These are phyloP conservation scores for Rhodotorula sp. DNA, from an alignment of 1,284 basidiomycete genomes.

Conservation along the genomic window DNA sequence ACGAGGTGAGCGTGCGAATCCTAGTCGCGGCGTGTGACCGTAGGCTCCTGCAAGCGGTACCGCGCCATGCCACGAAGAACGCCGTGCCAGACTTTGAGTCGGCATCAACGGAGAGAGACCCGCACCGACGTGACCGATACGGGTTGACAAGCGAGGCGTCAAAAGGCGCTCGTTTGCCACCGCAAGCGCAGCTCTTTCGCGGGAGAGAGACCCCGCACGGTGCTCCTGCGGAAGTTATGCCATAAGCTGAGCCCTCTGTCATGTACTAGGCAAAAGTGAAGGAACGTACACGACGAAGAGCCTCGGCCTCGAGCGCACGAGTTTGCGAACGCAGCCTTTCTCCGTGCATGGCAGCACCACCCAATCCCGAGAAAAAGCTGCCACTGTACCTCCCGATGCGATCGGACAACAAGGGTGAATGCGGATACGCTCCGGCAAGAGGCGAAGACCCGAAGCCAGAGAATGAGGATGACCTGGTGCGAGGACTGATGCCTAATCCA, in stretches of 20 bases:
- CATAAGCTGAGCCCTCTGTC: too few relatives aligned
- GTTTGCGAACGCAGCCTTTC: constrained; percentile 12
- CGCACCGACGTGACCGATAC: not conserved
- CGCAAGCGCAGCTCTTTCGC: constrained; percentile 9
- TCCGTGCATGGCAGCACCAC: not conserved
- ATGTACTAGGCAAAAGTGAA: not conserved
- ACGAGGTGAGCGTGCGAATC: not conserved
- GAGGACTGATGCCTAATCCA: not conserved
- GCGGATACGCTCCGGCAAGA: not conserved
- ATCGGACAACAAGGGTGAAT: not conserved
- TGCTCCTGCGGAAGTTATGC: not conserved
- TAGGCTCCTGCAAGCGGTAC: not conserved
- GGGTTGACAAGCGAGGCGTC: constrained; percentile 6
- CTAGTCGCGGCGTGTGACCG: not conserved
- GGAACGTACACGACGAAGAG: constrained; percentile 7
- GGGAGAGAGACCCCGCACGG: not conserved
- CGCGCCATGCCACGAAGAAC: constrained; percentile 1
- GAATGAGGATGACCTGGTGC: constrained; percentile 17
- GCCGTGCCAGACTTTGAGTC: too few relatives aligned
- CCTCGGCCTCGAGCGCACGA: constrained; percentile 10
- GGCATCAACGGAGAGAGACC: not conserved
- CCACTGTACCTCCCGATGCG: not conserved
- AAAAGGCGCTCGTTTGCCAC: constrained; percentile 7
- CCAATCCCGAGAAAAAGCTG: not conserved
- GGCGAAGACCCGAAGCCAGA: not conserved